These are phyloP conservation scores for Daldinia grandis DNA, from an alignment of 495 filamentous ascomycete species.

Conservation along the genomic window DNA sequence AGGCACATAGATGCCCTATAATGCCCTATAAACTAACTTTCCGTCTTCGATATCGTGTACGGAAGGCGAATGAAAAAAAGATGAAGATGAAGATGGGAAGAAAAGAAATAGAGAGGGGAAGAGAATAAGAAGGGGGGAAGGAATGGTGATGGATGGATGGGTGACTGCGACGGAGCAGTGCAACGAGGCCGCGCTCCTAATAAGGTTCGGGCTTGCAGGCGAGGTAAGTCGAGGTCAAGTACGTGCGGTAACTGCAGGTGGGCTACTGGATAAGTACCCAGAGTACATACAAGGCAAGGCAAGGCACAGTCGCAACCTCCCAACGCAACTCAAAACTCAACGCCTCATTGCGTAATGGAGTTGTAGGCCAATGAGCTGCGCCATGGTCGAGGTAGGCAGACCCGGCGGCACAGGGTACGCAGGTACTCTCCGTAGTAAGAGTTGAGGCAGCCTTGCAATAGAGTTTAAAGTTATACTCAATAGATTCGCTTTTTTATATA, in stretches of 20 bases:
- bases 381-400: conserved; percentile 3
- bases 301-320: conserved; percentile 20
- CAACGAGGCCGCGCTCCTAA: conserved; percentile 19
- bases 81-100: conserved; percentile 11
- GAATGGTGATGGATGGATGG: conserved; percentile 9
- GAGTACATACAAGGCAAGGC: too few species aligned
- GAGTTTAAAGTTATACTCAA: neutral
- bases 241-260: neutral
- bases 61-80: neutral
- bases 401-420: neutral
- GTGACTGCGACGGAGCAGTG: conserved; percentile 21
- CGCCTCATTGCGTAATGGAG: conserved; percentile 37
- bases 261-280: too few species aligned
- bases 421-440: neutral
- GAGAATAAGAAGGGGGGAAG: conserved; percentile 7
- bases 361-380: conserved; percentile 26
- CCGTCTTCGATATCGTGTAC: conserved; percentile 1
- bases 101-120: neutral
- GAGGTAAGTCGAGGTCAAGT: conserved; percentile 11
- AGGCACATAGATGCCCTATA: conserved; percentile 8
- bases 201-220: conserved; percentile 26
- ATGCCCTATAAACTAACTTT: conserved; percentile 4
- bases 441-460: neutral
- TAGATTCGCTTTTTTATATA: neutral
- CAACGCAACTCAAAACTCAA: conserved; percentile 30